phyloP scores from a whole-genome alignment of 176 grass and related monocot species.

The Urochloa ruziziensis region DNA sequence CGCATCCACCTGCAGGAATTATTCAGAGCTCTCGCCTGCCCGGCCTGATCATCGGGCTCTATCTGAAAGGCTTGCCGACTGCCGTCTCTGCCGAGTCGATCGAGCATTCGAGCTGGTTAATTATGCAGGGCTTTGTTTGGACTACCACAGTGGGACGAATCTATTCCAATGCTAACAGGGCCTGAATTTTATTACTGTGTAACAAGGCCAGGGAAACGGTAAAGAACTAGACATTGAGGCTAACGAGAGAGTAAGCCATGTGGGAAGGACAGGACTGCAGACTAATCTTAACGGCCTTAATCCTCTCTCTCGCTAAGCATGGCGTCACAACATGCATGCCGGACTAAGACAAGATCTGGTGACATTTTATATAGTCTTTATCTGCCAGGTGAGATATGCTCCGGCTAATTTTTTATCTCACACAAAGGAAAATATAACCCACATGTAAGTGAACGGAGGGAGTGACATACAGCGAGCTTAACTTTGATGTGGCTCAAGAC shows the following conservation, averaged over 20 bases:
- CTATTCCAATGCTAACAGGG: neutral
- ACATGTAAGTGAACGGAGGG: no score
- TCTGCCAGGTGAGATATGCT: neutral
- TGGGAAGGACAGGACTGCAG: neutral
- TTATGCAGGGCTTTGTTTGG: neutral
- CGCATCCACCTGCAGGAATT: slow-evolving; percentile 8
- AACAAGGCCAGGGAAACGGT: neutral
- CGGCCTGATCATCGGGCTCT: neutral
- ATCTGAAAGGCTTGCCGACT: neutral
- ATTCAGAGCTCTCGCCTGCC: slow-evolving; percentile 12
- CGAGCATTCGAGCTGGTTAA: neutral
- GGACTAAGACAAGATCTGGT: neutral
- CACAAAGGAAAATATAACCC: no score
- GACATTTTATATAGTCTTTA: neutral
- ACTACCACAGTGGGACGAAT: neutral
- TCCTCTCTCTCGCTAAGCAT: neutral
- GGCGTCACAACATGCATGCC: neutral
- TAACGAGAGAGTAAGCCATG: neutral
- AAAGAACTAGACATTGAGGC: neutral
- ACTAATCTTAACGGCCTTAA: neutral
- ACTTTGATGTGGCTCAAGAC: neutral
- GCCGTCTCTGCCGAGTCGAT: no score
- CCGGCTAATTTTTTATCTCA: no score
- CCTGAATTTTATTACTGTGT: neutral
- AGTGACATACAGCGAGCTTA: neutral